Percentiles rank a stretch among this genome's conserved stretches.
These are phyloP conservation scores for Phytophthora europaea DNA, from an alignment of 352 stramenopile species.

Conservation along the genomic window DNA sequence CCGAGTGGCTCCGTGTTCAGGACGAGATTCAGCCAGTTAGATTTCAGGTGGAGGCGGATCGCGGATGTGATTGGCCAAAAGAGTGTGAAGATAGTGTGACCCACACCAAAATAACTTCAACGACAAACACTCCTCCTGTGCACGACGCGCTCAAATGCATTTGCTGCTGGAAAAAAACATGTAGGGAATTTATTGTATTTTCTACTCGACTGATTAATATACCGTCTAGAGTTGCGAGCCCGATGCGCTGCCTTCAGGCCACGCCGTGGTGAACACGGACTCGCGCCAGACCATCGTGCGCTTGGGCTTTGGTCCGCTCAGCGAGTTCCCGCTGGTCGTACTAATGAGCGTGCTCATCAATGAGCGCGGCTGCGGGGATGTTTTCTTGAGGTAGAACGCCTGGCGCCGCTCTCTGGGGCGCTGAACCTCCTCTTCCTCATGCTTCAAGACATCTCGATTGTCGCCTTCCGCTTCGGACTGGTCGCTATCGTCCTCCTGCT, in stretches of 20 bases:
- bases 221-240: background rate
- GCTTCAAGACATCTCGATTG: background rate
- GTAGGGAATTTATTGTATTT: background rate
- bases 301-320: slow-evolving; percentile 25
- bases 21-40: slow-evolving; percentile 1
- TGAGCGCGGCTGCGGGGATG: slow-evolving; percentile 17
- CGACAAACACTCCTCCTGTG: slow-evolving; percentile 9
- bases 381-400: slow-evolving; percentile 35
- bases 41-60: background rate
- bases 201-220: background rate
- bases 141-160: background rate
- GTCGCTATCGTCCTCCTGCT: slow-evolving; percentile 13
- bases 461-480: slow-evolving; percentile 9
- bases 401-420: slow-evolving; percentile 26
- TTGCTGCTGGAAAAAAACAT: background rate
- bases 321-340: slow-evolving; percentile 6
- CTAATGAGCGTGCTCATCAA: slow-evolving; percentile 35
- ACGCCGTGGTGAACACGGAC: slow-evolving; percentile 25
- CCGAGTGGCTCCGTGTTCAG: slow-evolving; percentile 2
- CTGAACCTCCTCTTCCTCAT: slow-evolving; percentile 15
- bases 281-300: slow-evolving; percentile 35
- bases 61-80: slow-evolving; percentile 13
- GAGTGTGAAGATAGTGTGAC: background rate
- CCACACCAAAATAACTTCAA: slow-evolving; percentile 33
- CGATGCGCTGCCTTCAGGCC: slow-evolving; percentile 6